Percentiles rank a stretch among this genome's conserved stretches.
Conservation (phyloP, 345 rosid species). For the Murraya paniculata region DNA sequence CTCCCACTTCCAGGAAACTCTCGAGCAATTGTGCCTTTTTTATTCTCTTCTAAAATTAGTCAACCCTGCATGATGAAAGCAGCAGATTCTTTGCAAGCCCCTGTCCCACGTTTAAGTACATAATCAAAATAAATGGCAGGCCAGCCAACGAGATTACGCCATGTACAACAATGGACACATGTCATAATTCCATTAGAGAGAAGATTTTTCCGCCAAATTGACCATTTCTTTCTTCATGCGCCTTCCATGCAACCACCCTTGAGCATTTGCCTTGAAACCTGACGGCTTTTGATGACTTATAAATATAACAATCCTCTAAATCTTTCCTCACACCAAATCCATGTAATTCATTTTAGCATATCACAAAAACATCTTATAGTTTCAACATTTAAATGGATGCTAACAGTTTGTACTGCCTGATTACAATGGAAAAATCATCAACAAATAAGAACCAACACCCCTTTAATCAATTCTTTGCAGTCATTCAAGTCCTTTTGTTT, state of each 20-base stretch:
- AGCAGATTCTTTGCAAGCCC: background rate
- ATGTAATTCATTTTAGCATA: background rate
- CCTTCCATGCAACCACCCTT: constrained; percentile 18
- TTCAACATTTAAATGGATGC: constrained; percentile 5
- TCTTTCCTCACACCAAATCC: background rate
- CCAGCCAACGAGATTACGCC: background rate
- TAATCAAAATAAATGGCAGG: background rate
- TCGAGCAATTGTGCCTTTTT: background rate
- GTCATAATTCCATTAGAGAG: background rate
- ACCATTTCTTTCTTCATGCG: constrained; percentile 1
- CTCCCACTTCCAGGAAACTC: constrained; percentile 10
- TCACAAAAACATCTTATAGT: too few species aligned
- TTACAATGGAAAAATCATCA: constrained; percentile 35
- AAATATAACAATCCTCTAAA: constrained; percentile 10
- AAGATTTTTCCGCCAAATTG: background rate
- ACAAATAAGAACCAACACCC: constrained; percentile 16
- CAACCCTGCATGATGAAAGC: background rate
- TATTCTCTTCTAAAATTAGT: background rate
- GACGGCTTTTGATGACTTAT: constrained; percentile 22
- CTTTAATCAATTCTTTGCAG: constrained; percentile 17
- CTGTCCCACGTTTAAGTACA: background rate
- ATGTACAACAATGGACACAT: background rate
- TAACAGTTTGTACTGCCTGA: constrained; percentile 9
- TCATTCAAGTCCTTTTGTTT: constrained; percentile 31
- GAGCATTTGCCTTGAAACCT: constrained; percentile 22